These are phyloP conservation scores for Penicillium alfredii DNA, from an alignment of 495 filamentous ascomycete genomes.

Conservation along the genomic window DNA sequence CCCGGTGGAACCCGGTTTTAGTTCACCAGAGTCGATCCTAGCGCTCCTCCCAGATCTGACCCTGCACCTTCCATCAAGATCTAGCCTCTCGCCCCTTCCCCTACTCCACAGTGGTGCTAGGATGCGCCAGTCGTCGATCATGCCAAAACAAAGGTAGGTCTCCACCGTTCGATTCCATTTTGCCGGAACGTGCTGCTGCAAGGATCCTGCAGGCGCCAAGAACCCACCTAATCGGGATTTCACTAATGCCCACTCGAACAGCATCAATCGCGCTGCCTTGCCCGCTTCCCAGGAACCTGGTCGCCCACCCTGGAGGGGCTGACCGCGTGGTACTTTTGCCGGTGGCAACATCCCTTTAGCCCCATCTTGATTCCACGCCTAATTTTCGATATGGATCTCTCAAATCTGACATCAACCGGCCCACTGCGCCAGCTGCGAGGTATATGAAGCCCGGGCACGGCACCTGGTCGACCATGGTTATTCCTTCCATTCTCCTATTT, in stretches of 20 bases:
- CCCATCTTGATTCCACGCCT: constrained; percentile 3
- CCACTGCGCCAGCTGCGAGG: constrained; percentile 10
- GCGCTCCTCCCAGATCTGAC: constrained; percentile 21
- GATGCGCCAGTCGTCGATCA: constrained; percentile 7
- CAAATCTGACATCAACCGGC: neutral
- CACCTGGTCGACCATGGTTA: neutral
- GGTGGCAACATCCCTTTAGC: constrained; percentile 16
- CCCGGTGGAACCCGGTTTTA: constrained; percentile 9
- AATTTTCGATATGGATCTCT: constrained; percentile 10
- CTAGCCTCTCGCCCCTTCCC: constrained; percentile 14
- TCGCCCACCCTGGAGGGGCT: constrained; percentile 11
- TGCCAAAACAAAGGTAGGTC: neutral
- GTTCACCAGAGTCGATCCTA: constrained; percentile 13
- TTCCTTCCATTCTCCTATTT: no score
- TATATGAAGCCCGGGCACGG: constrained; percentile 20
- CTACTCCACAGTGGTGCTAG: constrained; percentile 1
- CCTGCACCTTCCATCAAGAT: constrained; percentile 16
- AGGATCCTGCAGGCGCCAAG: constrained; percentile 18
- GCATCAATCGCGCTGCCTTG: constrained; percentile 12
- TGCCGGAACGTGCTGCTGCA: constrained; percentile 24
- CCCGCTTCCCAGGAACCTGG: constrained; percentile 13
- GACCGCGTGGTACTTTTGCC: constrained; percentile 20
- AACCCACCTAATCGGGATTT: constrained; percentile 6
- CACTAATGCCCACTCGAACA: constrained; percentile 1
- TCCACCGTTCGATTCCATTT: constrained; percentile 9